Evolutionary conservation across 345 rosid species (phyloP).

Genomic region (Brassica cretica): DNA sequence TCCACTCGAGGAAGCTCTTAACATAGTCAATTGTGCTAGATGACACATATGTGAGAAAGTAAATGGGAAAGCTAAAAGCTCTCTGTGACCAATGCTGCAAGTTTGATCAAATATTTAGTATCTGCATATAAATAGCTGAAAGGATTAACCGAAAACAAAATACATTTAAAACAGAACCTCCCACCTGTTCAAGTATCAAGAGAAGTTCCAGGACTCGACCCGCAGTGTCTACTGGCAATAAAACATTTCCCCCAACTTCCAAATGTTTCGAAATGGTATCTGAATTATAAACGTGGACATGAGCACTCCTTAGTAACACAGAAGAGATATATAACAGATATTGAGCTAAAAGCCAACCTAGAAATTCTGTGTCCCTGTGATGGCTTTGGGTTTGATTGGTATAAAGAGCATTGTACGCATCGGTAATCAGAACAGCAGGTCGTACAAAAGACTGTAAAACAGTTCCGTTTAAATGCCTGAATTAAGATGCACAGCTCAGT

Average conservation of each 20-base stretch:
- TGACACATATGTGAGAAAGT: slow-evolving; percentile 83
- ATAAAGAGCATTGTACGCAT: slow-evolving; percentile 88
- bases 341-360: slow-evolving; percentile 47
- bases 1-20: slow-evolving; percentile 99
- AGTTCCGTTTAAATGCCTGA: slow-evolving; percentile 98
- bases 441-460: slow-evolving; percentile 85
- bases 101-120: slow-evolving; percentile 39
- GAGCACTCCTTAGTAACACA: background rate
- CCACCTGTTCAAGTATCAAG: slow-evolving; percentile 88
- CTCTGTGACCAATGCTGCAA: slow-evolving; percentile 76
- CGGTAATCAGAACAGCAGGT: slow-evolving; percentile 95
- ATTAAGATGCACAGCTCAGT: slow-evolving; percentile 28
- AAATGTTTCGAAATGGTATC: slow-evolving; percentile 68
- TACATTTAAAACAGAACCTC: background rate
- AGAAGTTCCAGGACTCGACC: slow-evolving; percentile 94
- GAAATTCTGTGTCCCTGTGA: slow-evolving; percentile 82
- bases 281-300: slow-evolving; percentile 23
- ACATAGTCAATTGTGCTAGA: slow-evolving; percentile 95
- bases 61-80: slow-evolving; percentile 72
- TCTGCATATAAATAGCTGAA: slow-evolving; percentile 23
- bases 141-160: slow-evolving; percentile 17
- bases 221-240: slow-evolving; percentile 87
- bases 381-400: slow-evolving; percentile 73
- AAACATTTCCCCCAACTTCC: slow-evolving; percentile 83
- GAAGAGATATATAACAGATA: slow-evolving; percentile 7